Evolutionary conservation across 2,329 filamentous ascomycete species (phyloP), one percentile per base, ranked within the genome.

Genomic region (Orbilia ellipsospora): DNA sequence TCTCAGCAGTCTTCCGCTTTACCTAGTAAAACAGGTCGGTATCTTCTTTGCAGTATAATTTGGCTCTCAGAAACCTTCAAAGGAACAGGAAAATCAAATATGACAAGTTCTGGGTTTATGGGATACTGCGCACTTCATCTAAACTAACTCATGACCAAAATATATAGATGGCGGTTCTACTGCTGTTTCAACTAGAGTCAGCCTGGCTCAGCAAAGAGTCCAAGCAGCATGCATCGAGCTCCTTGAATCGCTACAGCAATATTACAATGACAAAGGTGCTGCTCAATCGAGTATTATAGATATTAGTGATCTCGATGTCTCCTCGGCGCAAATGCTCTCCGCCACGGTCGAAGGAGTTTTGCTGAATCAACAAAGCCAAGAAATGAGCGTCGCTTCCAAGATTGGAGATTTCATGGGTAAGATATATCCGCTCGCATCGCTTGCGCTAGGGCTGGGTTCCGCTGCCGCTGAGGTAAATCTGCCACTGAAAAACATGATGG

Each of bases 351-450:
- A 51, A 51, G 48, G 16, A 51, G 16, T 51, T 7, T 51, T 51
- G 48, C 13, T 51, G 13, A 18, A 51, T 16, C 48, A 51, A 51
- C 48, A 51, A 18, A 51, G 18, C 18, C 54, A 26, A 42, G 10
- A 57, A 18, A 12, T 18, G 2, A 26, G 16, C 23, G 15, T 28
- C 15, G 23, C 54, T 18, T 57, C 54, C 54, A 31, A 42, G 54
- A 23, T 57, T n/a, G 54, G 54, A n/a, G 23, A 31, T 2, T 57
- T 57, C 20, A 28, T 57, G 10, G 23, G 26, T 8, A 57, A 57
- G 54, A 31, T 57, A 57, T 57, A 57, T 18, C 54, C 54, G 28
- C 18, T 57, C 2, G 54, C 54, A 1, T 31, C 26, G 15, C 23
- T 57, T 12, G 54, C 54, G 1, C 18, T 57, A 15, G 54, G 54